These are phyloP conservation scores for Metarhizium humberi DNA, from an alignment of 2,329 filamentous ascomycete species.

Conservation along the genomic window DNA sequence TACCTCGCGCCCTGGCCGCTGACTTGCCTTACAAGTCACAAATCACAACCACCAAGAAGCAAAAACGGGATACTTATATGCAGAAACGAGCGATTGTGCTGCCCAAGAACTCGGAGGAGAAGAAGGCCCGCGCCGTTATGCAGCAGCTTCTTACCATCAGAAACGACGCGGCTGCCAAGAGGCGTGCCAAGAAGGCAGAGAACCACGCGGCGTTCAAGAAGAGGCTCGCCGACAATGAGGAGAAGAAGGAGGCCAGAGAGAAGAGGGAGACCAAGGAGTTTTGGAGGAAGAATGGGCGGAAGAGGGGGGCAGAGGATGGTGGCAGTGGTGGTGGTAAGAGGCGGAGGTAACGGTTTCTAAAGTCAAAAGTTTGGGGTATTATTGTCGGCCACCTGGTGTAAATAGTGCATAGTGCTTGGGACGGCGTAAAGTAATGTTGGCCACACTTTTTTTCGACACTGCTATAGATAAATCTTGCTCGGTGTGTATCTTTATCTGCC, in stretches of 20 bases:
- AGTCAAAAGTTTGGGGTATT: too few species aligned
- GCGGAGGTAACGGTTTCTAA: slow-evolving; percentile 13
- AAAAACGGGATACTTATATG: slow-evolving; percentile 77
- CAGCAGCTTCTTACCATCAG: slow-evolving; percentile 85
- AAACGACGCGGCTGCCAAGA: slow-evolving; percentile 83
- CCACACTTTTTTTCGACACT: too few species aligned
- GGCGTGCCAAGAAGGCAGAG: slow-evolving; percentile 80
- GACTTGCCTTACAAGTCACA: slow-evolving; percentile 89
- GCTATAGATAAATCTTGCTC: too few species aligned
- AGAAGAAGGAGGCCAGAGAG: slow-evolving; percentile 80
- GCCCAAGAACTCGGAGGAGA: slow-evolving; percentile 74
- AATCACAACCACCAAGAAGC: slow-evolving; percentile 70
- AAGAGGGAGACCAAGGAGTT: slow-evolving; percentile 88
- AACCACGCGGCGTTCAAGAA: slow-evolving; percentile 69
- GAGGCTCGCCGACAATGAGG: slow-evolving; percentile 71
- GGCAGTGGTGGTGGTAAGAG: slow-evolving; percentile 27
- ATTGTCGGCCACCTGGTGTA: too few species aligned
- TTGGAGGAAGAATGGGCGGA: slow-evolving; percentile 83
- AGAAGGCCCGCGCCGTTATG: slow-evolving; percentile 78
- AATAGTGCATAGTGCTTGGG: not conserved
- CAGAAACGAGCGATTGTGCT: slow-evolving; percentile 91
- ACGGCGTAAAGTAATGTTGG: not conserved
- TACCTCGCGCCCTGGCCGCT: slow-evolving; percentile 72
- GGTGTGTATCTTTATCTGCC: too few species aligned
- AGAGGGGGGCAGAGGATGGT: slow-evolving; percentile 38